phyloP scores from a whole-genome alignment of 164 flowering plant genomes.

The Macadamia integrifolia region DNA sequence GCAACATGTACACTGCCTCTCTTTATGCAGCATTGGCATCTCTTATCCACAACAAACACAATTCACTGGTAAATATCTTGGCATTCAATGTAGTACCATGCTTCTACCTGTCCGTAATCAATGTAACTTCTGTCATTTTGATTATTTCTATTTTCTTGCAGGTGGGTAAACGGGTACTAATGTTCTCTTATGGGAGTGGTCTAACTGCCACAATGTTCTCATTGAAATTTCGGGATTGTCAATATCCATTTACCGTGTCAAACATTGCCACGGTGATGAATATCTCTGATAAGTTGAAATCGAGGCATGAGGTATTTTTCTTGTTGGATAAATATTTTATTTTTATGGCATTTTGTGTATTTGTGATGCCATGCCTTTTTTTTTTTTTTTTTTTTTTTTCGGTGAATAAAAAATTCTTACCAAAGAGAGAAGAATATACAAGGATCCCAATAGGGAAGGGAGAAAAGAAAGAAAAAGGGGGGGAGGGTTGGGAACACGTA shows the following conservation, averaged over 20 bases:
- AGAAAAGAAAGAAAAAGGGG: too few species aligned
- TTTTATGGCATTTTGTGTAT: not conserved
- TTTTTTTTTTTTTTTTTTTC: too few species aligned
- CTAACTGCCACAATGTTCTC: conserved; percentile 88
- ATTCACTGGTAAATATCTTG: conserved; percentile 52
- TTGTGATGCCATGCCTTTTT: not conserved
- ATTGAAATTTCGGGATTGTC: conserved; percentile 46
- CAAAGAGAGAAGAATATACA: too few species aligned
- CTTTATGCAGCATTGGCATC: conserved; percentile 96
- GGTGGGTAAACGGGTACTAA: conserved; percentile 66
- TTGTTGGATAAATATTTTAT: not conserved
- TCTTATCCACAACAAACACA: conserved; percentile 66
- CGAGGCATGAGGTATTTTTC: conserved; percentile 69
- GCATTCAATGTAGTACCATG: not conserved
- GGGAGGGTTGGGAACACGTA: too few species aligned
- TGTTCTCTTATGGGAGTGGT: conserved; percentile 98
- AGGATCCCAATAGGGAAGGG: too few species aligned
- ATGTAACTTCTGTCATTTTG: not conserved
- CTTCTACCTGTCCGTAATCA: not conserved
- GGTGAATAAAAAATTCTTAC: too few species aligned
- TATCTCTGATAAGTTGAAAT: conserved; percentile 60
- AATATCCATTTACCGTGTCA: conserved; percentile 78
- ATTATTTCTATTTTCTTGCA: conserved; percentile 19
- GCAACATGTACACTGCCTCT: conserved; percentile 99
- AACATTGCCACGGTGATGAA: conserved; percentile 73